These are phyloP conservation scores for Macrolepiota dolichaula DNA, from an alignment of 768 basidiomycete species.

Conservation along the genomic window DNA sequence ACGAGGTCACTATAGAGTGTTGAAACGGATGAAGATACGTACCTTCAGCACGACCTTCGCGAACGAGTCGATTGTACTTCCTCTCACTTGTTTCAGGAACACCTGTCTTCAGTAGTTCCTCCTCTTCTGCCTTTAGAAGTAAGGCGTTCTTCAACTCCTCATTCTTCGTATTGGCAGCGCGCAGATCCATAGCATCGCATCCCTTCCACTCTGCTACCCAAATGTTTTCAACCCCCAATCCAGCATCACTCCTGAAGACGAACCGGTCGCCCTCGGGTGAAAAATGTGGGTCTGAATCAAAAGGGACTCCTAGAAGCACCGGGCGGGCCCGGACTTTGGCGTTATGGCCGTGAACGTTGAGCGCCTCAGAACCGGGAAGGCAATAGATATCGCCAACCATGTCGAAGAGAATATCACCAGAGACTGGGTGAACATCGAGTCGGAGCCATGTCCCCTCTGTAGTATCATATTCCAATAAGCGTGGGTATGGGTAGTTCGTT, in stretches of 20 bases:
- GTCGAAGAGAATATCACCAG: constrained; percentile 72
- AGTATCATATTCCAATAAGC: constrained; percentile 64
- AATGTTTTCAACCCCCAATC: constrained; percentile 70
- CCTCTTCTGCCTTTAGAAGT: constrained; percentile 36
- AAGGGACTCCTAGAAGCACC: constrained; percentile 60
- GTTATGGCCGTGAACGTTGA: constrained; percentile 11
- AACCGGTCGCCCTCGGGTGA: constrained; percentile 61
- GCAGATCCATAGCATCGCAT: constrained; percentile 59
- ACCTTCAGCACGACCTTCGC: constrained; percentile 56
- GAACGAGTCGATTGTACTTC: constrained; percentile 43
- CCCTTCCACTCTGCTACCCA: constrained; percentile 68
- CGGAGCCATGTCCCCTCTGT: constrained; percentile 75
- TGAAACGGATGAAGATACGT: constrained; percentile 17
- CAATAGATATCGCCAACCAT: constrained; percentile 77
- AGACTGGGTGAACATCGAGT: constrained; percentile 66
- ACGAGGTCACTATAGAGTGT: not conserved
- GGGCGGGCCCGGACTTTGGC: constrained; percentile 46
- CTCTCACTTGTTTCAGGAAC: constrained; percentile 47
- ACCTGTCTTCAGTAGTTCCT: constrained; percentile 44
- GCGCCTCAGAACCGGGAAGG: constrained; percentile 41
- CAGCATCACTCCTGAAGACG: constrained; percentile 74
- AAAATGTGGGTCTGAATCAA: constrained; percentile 72
- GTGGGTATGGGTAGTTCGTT: constrained; percentile 68
- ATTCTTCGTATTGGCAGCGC: constrained; percentile 24
- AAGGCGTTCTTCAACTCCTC: constrained; percentile 33